Evolutionary conservation across 1,139 yeast genomes (phyloP).

Genomic region (Blastobotrys ciferrii): DNA sequence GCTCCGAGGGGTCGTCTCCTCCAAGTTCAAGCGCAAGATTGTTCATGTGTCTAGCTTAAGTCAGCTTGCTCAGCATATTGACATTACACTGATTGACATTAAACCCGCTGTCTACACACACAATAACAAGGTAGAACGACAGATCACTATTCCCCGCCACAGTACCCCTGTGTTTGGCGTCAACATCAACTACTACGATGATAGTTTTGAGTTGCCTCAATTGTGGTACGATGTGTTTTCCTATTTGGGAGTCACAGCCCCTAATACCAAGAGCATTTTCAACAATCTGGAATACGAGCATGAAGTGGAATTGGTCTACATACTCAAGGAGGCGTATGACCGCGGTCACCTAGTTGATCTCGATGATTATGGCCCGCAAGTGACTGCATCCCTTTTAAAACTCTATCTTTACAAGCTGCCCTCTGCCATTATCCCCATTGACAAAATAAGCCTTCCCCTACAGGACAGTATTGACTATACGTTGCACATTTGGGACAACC

Average conservation of each 20-base stretch:
- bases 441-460: slow-evolving; percentile 31
- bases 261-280: slow-evolving; percentile 32
- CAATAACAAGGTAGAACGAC: slow-evolving; percentile 40
- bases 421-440: slow-evolving; percentile 35
- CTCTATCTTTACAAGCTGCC: slow-evolving; percentile 39
- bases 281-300: slow-evolving; percentile 16
- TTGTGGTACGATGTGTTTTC: slow-evolving; percentile 34
- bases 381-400: slow-evolving; percentile 39
- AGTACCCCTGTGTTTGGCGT: slow-evolving; percentile 37
- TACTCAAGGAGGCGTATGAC: slow-evolving; percentile 39
- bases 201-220: slow-evolving; percentile 26
- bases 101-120: slow-evolving; percentile 69
- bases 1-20: slow-evolving; percentile 57
- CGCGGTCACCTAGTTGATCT: slow-evolving; percentile 40
- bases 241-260: slow-evolving; percentile 26
- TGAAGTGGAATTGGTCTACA: slow-evolving; percentile 27
- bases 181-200: slow-evolving; percentile 25
- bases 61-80: slow-evolving; percentile 65
- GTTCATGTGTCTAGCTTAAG: slow-evolving; percentile 57
- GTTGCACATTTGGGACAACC: slow-evolving; percentile 20
- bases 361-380: slow-evolving; percentile 40
- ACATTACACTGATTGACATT: slow-evolving; percentile 72
- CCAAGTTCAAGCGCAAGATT: slow-evolving; percentile 44
- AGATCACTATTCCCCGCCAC: slow-evolving; percentile 38
- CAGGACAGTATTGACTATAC: slow-evolving; percentile 30